phyloP scores from a whole-genome alignment of 129 eudicot species.

The Tagetes erecta region DNA sequence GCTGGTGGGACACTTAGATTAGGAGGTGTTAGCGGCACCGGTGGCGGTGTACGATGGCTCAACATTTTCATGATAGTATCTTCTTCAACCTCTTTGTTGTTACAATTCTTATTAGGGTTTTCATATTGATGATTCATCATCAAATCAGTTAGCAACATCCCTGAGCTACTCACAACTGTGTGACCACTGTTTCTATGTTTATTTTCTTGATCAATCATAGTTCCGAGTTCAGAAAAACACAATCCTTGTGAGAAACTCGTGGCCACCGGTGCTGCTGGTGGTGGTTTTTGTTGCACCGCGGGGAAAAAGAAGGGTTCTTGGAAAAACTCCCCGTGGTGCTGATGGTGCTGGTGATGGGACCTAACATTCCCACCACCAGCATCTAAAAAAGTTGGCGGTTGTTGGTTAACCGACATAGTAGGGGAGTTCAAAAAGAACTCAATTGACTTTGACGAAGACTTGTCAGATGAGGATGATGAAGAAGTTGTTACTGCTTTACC shows the following conservation, averaged over 20 bases:
- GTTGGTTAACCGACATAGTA: conserved; percentile 70
- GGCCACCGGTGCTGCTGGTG: not conserved
- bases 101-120: conserved; percentile 22
- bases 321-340: conserved; percentile 40
- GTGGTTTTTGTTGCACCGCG: conserved; percentile 21
- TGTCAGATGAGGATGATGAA: conserved; percentile 70
- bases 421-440: conserved; percentile 55
- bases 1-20: conserved; percentile 32
- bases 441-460: conserved; percentile 49
- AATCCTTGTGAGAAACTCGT: conserved; percentile 47
- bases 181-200: conserved; percentile 29
- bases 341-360: conserved; percentile 10
- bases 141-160: conserved; percentile 55
- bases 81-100: conserved; percentile 38
- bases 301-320: conserved; percentile 57
- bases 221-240: conserved; percentile 41
- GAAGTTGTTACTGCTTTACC: conserved; percentile 39
- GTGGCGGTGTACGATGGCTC: conserved; percentile 27
- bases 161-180: conserved; percentile 42
- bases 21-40: conserved; percentile 29
- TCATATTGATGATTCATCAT: conserved; percentile 49
- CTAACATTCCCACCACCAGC: not conserved
- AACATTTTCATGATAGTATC: conserved; percentile 50
- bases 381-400: conserved; percentile 27
- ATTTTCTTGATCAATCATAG: conserved; percentile 24